Conservation (phyloP, 2,329 filamentous ascomycete species). For the Sphaerulina populicola region DNA sequence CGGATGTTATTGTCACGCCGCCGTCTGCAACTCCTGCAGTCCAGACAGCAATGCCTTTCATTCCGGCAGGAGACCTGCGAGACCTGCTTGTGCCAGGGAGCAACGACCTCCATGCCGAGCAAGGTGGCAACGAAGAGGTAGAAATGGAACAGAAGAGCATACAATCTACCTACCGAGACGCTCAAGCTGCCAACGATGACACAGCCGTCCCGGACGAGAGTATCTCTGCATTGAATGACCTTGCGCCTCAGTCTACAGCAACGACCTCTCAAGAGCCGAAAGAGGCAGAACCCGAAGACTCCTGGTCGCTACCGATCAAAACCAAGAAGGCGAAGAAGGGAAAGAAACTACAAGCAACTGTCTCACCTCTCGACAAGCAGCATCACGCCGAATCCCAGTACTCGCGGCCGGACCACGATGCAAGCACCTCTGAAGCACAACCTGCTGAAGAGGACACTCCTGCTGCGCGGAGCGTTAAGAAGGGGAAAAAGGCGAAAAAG, state of each 20-base stretch:
- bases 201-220: background rate
- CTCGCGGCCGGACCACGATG: background rate
- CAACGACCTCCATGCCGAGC: conserved; percentile 11
- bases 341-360: conserved; percentile 3
- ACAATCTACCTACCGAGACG: background rate
- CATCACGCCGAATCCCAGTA: background rate
- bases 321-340: conserved; percentile 4
- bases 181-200: background rate
- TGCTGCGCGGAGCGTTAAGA: conserved; percentile 20
- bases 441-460: conserved; percentile 1
- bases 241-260: conserved; percentile 3
- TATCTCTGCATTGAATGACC: background rate
- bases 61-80: background rate
- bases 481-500: conserved; percentile 22
- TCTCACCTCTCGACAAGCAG: background rate
- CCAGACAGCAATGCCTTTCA: background rate
- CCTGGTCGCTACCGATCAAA: conserved; percentile 1
- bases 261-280: conserved; percentile 2
- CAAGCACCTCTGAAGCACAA: background rate
- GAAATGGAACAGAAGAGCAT: conserved; percentile 21
- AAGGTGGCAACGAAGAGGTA: conserved; percentile 19
- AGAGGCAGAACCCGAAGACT: conserved; percentile 5
- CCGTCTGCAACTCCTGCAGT: background rate
- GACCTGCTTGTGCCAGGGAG: background rate
- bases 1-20: background rate